A percentile compares a stretch with the other conserved stretches of the same genome.
Conservation (phyloP, 345 rosid genomes). For the Triadica sebifera region DNA sequence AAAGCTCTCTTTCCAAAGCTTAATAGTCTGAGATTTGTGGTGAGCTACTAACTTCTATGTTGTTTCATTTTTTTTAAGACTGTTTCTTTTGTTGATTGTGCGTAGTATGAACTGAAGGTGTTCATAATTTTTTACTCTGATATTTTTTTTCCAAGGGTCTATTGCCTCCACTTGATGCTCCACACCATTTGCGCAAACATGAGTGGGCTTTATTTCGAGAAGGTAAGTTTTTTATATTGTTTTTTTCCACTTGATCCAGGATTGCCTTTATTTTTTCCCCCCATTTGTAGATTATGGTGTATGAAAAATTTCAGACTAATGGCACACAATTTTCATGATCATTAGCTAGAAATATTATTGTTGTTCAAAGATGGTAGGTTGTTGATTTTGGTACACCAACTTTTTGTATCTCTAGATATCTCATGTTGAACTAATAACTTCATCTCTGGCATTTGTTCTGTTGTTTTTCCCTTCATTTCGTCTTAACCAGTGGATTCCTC, state of each 20-base stretch:
- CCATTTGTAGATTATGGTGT: not conserved
- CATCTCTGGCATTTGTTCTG: not conserved
- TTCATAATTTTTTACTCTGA: not conserved
- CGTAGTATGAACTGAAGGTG: not conserved
- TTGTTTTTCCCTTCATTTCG: constrained; percentile 2
- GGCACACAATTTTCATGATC: not conserved
- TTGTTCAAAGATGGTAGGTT: constrained; percentile 1
- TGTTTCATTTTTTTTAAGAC: not conserved
- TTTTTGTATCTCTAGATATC: not conserved
- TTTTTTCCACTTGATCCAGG: not conserved
- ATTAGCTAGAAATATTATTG: not conserved
- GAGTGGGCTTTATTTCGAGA: constrained; percentile 89
- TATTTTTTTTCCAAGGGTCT: constrained; percentile 51
- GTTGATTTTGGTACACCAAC: not conserved
- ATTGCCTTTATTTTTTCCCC: not conserved
- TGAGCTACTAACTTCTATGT: constrained; percentile 24
- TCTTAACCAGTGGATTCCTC: constrained; percentile 11
- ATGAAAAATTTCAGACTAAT: not conserved
- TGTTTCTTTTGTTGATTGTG: constrained; percentile 9
- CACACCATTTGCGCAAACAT: constrained; percentile 93
- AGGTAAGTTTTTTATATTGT: constrained; percentile 42
- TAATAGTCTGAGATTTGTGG: constrained; percentile 80
- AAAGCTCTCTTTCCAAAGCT: constrained; percentile 81
- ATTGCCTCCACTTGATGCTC: constrained; percentile 98
- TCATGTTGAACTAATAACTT: not conserved